Evolutionary conservation across 305 asterid genomes (phyloP), one percentile per base, ranked within the genome.

Genomic region (Plantago coronopus): DNA sequence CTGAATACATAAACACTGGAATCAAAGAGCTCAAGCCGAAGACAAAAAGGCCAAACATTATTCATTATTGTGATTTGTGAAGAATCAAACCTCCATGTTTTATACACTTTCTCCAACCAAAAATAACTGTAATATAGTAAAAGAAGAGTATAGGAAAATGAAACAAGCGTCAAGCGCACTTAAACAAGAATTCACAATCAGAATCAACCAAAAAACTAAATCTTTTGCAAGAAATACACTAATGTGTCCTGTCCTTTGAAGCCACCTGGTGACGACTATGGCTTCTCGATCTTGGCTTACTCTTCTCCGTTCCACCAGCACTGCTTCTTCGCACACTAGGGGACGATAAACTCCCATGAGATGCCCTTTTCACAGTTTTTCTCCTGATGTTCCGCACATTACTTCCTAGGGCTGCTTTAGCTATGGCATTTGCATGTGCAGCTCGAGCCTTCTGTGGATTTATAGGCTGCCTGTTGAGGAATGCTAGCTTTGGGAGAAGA

Each of bases 401-500:
- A 61, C 57, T 79, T 48, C 86, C 87, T 7, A 82, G 77, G 38
- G 83, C 91, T 58, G 81, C 86, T 72, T 79, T 84, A 29, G 91
- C 81, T 54, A 77, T 75, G 58, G 82, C 71, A 31, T 79, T 81
- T 18, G 73, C 62, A 13, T 79, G 72, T n/a, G 81, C 64, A 60
- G 78, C 88, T 31, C 95, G 76, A 42, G 83, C 88, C 76, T 80
- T 88, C 23, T 81, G 85, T 1, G 82, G 66, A 61, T 74, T 83
- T 17, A 77, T 67, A 0, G 93, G 83, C 74, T 83, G 90, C 72
- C 81, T 89, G 73, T 87, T 89, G 61, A 87, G 77, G 65, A 72
- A 70, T 12, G 77, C 84, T 0, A 85, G 79, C 65, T 89, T 85
- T 4, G 88, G 90, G 14, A 89, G 80, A 63, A 89, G 82, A 61